A percentile compares a stretch with the other conserved stretches of the same genome.
Evolutionary conservation across 257 asterid genomes (phyloP).

Genomic region (Solanum pimpinellifolium): DNA sequence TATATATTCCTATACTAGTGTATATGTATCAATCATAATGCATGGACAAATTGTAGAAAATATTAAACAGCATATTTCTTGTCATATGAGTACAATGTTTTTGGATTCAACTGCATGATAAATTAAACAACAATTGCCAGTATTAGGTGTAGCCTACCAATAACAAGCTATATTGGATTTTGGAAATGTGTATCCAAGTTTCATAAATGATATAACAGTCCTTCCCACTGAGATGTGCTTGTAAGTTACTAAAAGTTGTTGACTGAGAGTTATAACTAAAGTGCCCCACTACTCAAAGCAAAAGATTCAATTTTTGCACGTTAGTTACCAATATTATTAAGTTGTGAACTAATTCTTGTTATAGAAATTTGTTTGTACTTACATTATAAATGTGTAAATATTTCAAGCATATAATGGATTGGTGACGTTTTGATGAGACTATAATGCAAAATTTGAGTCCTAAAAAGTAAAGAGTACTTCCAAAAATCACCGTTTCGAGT

Average conservation of each 20-base stretch:
- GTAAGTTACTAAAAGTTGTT: background rate
- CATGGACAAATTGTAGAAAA: background rate
- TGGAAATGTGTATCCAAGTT: background rate
- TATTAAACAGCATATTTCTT: background rate
- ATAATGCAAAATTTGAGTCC: background rate
- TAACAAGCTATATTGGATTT: background rate
- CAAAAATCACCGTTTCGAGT: no score
- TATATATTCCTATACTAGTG: background rate
- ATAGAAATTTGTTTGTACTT: background rate
- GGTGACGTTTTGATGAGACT: background rate
- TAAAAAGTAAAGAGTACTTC: background rate
- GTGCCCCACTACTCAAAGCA: background rate
- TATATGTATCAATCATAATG: background rate
- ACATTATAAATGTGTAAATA: background rate
- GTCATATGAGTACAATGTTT: background rate
- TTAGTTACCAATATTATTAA: background rate
- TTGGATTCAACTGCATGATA: background rate
- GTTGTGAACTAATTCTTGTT: background rate
- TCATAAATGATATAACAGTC: background rate
- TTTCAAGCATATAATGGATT: background rate
- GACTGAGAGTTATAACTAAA: background rate
- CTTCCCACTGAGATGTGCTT: background rate
- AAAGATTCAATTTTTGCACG: background rate
- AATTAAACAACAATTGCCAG: background rate
- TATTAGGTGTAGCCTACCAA: background rate